A percentile compares a stretch with the other conserved stretches of the same genome.
Evolutionary conservation across 768 basidiomycete species (phyloP).

Genomic region (Polyporus arcularius): DNA sequence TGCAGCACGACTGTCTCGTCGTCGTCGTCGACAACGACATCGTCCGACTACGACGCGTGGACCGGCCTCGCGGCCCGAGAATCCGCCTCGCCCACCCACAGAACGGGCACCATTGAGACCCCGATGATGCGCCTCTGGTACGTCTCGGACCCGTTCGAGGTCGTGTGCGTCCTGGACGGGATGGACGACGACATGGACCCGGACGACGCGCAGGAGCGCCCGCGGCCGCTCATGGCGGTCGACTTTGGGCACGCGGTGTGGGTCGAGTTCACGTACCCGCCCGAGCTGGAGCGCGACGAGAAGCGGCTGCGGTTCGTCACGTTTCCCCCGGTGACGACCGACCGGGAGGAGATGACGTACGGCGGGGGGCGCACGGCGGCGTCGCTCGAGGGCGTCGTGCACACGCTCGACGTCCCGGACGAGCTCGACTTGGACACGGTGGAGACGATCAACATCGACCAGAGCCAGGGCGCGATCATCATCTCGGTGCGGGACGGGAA

Average conservation of each 20-base stretch:
- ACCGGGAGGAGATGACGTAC: slow-evolving; percentile 21
- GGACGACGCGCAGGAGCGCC: slow-evolving; percentile 42
- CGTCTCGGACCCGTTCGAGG: slow-evolving; percentile 69
- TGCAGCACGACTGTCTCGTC: slow-evolving; percentile 3
- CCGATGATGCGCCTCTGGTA: slow-evolving; percentile 70
- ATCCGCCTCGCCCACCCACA: background rate
- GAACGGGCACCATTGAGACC: slow-evolving; percentile 41
- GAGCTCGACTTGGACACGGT: slow-evolving; percentile 66
- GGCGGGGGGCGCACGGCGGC: slow-evolving; percentile 33
- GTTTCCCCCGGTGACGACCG: slow-evolving; percentile 54
- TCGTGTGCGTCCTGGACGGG: slow-evolving; percentile 61
- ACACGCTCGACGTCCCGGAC: slow-evolving; percentile 62
- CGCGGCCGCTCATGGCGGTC: slow-evolving; percentile 74
- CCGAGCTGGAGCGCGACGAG: slow-evolving; percentile 31
- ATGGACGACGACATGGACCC: slow-evolving; percentile 41
- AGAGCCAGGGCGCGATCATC: slow-evolving; percentile 73
- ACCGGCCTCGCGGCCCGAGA: background rate
- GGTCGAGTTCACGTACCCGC: slow-evolving; percentile 58
- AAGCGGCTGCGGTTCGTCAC: slow-evolving; percentile 71
- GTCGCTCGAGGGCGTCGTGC: slow-evolving; percentile 45
- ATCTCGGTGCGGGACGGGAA: slow-evolving; percentile 66
- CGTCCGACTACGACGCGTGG: background rate
- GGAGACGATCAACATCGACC: slow-evolving; percentile 79
- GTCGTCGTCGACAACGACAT: background rate
- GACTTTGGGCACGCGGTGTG: slow-evolving; percentile 89